Evolutionary conservation across 2,329 filamentous ascomycete species (phyloP), one percentile per base, ranked within the genome.

Genomic region (Pyrenophora teres): DNA sequence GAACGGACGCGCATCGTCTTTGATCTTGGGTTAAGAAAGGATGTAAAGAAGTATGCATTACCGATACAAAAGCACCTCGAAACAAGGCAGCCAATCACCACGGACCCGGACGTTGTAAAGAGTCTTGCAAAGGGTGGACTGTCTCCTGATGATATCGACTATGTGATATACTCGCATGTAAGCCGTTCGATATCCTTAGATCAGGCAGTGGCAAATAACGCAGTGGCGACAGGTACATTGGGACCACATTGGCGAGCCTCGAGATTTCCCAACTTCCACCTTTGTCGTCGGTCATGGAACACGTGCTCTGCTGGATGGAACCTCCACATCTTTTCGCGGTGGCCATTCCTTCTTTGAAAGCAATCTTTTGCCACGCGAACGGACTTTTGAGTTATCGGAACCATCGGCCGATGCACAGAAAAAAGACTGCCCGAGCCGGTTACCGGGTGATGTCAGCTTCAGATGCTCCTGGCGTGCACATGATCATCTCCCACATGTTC

Each of bases 11-110:
- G 63, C 46, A 73, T 83, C 5, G 68, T 84, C 32, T 84, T 84
- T 61, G 82, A 85, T 52, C 71, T 85, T 0, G 81, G 82, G 1
- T 62, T 84, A 25, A 77, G 81, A 45, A 72, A 76, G 42, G 73
- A 81, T 30, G 55, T 77, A 5, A 64, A 64, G 13, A 68, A 70
- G 42, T 84, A 84, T 62, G 69, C 77, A 1, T 55, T 65, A 6
- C 66, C 72, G 3, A 75, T 81, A 44, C 78, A 78, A 50, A 72
- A 71, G 18, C 81, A 83, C 52, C 68, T 81, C 18, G 65, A 72
- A 23, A 71, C 71, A 31, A 74, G 81, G 30, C 73, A 77, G 40
- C 81, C 81, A 1, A 64, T 73, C 52, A 64, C 43, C 52, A 78
- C 60, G 49, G 70, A 63, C 46, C 71, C 78, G 23, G 68, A 74